These are phyloP conservation scores for Populus ilicifolia DNA, from an alignment of 345 rosid species.

Conservation along the genomic window DNA sequence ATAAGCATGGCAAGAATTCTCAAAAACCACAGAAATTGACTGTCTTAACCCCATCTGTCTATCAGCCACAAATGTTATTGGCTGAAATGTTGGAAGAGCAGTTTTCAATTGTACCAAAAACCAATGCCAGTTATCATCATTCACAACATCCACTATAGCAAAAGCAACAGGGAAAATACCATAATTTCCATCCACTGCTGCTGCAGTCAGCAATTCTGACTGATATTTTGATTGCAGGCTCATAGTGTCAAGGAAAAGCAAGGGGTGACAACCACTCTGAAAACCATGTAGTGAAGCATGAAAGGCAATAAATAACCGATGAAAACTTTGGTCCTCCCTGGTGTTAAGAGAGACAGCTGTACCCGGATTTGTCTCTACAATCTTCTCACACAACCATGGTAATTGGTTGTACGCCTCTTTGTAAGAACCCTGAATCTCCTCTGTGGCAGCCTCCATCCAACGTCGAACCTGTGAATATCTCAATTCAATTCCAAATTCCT, in stretches of 20 bases:
- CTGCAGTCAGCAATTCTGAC: constrained; percentile 26
- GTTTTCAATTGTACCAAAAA: constrained; percentile 24
- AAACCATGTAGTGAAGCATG: constrained; percentile 28
- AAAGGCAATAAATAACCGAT: constrained; percentile 19
- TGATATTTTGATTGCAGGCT: constrained; percentile 18
- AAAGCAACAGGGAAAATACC: constrained; percentile 23
- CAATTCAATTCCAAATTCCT: constrained; percentile 31
- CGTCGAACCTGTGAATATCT: constrained; percentile 24
- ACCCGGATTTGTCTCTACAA: constrained; percentile 26
- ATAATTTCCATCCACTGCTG: constrained; percentile 28
- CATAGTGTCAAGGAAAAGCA: constrained; percentile 23
- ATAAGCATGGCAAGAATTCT: constrained; percentile 22
- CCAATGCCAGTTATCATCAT: constrained; percentile 32
- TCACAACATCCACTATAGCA: constrained; percentile 22
- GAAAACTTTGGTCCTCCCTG: constrained; percentile 18
- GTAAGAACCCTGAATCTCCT: constrained; percentile 27
- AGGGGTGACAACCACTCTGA: constrained; percentile 27
- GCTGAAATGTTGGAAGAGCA: constrained; percentile 6
- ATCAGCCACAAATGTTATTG: constrained; percentile 21
- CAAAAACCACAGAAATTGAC: constrained; percentile 14
- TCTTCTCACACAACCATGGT: constrained; percentile 25
- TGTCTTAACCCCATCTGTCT: constrained; percentile 16
- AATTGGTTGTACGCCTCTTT: constrained; percentile 25
- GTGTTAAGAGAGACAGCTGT: constrained; percentile 15
- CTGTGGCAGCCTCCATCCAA: constrained; percentile 21